These are phyloP conservation scores for Beauveria medogensis DNA, from an alignment of 2,329 filamentous ascomycete genomes.

Conservation along the genomic window DNA sequence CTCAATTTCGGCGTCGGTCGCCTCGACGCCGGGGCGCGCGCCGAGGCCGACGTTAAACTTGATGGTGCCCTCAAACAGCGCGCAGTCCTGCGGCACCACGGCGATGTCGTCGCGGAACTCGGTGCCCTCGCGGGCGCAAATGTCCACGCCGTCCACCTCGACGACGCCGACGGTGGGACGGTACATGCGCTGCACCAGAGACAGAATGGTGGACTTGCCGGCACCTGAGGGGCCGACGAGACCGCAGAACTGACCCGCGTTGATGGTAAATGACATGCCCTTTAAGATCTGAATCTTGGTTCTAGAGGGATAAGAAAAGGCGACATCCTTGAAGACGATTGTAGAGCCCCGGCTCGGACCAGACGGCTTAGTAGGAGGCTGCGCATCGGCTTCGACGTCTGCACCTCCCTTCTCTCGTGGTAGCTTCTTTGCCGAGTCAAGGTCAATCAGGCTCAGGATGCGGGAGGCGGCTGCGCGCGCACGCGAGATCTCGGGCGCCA, in stretches of 20 bases:
- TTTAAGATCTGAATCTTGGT: constrained; percentile 50
- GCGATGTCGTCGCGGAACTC: constrained; percentile 45
- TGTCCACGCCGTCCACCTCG: constrained; percentile 38
- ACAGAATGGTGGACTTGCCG: constrained; percentile 59
- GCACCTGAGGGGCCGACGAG: constrained; percentile 59
- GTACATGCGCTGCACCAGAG: constrained; percentile 45
- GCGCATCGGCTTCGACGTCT: constrained; percentile 32
- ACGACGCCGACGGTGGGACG: constrained; percentile 32
- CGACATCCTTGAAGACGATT: constrained; percentile 49
- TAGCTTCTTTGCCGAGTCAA: constrained; percentile 21
- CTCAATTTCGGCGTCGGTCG: constrained; percentile 53
- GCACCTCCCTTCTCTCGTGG: constrained; percentile 21
- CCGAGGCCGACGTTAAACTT: constrained; percentile 50
- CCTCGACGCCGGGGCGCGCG: constrained; percentile 44
- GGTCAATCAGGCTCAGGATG: constrained; percentile 43
- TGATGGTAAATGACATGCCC: constrained; percentile 47
- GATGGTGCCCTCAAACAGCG: constrained; percentile 50
- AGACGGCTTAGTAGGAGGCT: constrained; percentile 17
- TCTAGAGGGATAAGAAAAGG: constrained; percentile 58
- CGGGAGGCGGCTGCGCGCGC: constrained; percentile 54
- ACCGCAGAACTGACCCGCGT: constrained; percentile 52
- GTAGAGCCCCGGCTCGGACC: constrained; percentile 29
- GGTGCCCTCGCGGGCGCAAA: constrained; percentile 32
- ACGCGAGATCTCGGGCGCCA: constrained; percentile 66
- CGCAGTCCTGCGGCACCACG: constrained; percentile 49